A percentile compares a stretch with the other conserved stretches of the same genome.
Conservation (phyloP, 2,329 filamentous ascomycete species). For the Aspergillus brasiliensis region DNA sequence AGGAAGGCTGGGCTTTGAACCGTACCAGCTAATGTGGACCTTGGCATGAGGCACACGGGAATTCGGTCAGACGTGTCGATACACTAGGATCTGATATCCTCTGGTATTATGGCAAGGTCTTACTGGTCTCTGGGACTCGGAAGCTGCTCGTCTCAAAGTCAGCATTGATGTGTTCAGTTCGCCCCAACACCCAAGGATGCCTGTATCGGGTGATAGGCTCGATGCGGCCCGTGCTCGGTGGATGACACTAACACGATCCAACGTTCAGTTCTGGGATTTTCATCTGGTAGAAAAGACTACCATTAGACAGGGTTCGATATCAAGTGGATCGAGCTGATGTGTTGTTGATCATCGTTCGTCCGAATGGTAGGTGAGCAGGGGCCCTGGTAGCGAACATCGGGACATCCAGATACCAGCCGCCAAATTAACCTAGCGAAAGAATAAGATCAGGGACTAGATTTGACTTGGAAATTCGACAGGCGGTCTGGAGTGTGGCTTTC, state of each 20-base stretch:
- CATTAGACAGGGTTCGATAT: conserved; percentile 7
- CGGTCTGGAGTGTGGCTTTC: conserved; percentile 12
- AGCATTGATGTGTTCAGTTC: background rate
- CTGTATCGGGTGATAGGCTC: background rate
- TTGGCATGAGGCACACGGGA: background rate
- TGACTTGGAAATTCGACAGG: conserved; percentile 7
- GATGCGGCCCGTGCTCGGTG: background rate
- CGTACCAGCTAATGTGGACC: background rate
- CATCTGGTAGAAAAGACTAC: background rate
- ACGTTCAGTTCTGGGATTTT: background rate
- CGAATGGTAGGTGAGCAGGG: background rate
- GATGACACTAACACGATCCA: background rate
- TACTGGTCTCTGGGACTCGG: background rate
- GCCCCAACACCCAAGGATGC: background rate
- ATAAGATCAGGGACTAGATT: background rate
- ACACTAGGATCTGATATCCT: background rate
- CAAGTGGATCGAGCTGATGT: conserved; percentile 9
- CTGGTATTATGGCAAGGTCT: background rate
- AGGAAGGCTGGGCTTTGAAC: background rate
- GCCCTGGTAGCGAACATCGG: conserved; percentile 15
- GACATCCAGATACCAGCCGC: background rate
- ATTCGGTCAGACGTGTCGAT: background rate
- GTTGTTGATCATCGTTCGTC: conserved; percentile 13
- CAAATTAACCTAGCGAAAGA: conserved; percentile 1
- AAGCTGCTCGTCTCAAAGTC: background rate